phyloP scores from a whole-genome alignment of 2,329 filamentous ascomycete genomes.

The Penicillium sp. region DNA sequence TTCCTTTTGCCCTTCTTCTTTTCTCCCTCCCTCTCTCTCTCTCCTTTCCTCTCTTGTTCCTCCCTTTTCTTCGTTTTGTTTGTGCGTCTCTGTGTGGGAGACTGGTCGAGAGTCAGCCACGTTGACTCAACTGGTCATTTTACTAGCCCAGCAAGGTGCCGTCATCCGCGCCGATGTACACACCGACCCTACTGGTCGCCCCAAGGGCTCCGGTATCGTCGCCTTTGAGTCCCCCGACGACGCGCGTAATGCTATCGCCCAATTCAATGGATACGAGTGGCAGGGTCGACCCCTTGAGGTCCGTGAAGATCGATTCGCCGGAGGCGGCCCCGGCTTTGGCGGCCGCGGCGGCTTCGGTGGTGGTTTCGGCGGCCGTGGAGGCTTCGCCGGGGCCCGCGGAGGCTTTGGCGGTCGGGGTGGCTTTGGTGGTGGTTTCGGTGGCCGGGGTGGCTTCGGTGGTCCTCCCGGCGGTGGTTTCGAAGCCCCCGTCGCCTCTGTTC shows the following conservation, averaged over 20 bases:
- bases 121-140: slow-evolving; percentile 27
- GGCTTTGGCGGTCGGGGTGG: slow-evolving; percentile 51
- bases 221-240: slow-evolving; percentile 94
- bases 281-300: slow-evolving; percentile 90
- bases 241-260: slow-evolving; percentile 88
- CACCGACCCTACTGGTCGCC: slow-evolving; percentile 79
- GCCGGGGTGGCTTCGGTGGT: slow-evolving; percentile 41
- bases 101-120: background rate
- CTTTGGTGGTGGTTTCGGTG: slow-evolving; percentile 43
- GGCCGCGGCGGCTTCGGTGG: slow-evolving; percentile 45
- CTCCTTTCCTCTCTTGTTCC: slow-evolving; percentile 4
- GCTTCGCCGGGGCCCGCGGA: slow-evolving; percentile 43
- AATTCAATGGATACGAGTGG: slow-evolving; percentile 99
- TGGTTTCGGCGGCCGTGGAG: slow-evolving; percentile 52
- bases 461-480: slow-evolving; percentile 39
- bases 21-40: background rate
- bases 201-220: slow-evolving; percentile 95
- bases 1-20: slow-evolving; percentile 10
- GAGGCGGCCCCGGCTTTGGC: slow-evolving; percentile 49
- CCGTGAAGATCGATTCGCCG: slow-evolving; percentile 88
- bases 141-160: slow-evolving; percentile 53
- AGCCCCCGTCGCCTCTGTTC: slow-evolving; percentile 45
- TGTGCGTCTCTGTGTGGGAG: slow-evolving; percentile 6
- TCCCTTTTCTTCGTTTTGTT: slow-evolving; percentile 6
- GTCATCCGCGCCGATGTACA: slow-evolving; percentile 96